Base-by-base conservation (phyloP, 495 filamentous ascomycete species). In the Cercophora samala region DNA sequence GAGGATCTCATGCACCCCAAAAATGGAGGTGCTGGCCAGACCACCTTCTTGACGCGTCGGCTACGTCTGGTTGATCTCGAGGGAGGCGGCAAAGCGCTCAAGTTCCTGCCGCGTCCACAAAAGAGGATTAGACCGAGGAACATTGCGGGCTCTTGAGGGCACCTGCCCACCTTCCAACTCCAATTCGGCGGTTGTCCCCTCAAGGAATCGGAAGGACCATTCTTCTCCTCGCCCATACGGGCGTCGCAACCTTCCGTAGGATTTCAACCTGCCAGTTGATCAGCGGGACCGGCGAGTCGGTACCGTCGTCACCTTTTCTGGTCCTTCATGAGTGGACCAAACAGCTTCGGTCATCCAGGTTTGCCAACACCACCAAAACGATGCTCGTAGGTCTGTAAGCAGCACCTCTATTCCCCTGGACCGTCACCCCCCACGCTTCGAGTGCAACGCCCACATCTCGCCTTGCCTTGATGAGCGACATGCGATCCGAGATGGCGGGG, bases 1-100 rank as follows among this genome's bases (percentile, higher is more conserved):
- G 23, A 62, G 32, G 42, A 63, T 22, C 64, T 72, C 0, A 68
- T 72, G 69, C 24, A 61, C 23, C 64, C 66, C 22, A 63, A 42
- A 17, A 51, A 37, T 52, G 29, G 37, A 18, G 60, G 52, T 17
- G 26, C 53, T 13, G 29, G 46, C 13, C 62, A 67, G 32, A 64
- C 66, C 21, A 64, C 62, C 6, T 72, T 72, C 24, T 37, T 72
- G n/a, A 66, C 55, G 4, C 66, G 69, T 22, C 66, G 67, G 6
- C 66, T 72, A 17, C 64, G 64, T 37, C 54, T 72, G n/a, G 51
- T 69, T 26, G 66, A 66, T 8, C 55, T 24, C 13, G 69, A 55
- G 17, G 62, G 58, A 22, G 66, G 60, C 1, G 51, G 18, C 42
- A 72, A 67, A 55, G 46, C 64, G 4, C 56, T 72, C 55, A 62